These are phyloP conservation scores for Plasmodium gonderi DNA, from an alignment of 169 alveolate species.

Conservation along the genomic window DNA sequence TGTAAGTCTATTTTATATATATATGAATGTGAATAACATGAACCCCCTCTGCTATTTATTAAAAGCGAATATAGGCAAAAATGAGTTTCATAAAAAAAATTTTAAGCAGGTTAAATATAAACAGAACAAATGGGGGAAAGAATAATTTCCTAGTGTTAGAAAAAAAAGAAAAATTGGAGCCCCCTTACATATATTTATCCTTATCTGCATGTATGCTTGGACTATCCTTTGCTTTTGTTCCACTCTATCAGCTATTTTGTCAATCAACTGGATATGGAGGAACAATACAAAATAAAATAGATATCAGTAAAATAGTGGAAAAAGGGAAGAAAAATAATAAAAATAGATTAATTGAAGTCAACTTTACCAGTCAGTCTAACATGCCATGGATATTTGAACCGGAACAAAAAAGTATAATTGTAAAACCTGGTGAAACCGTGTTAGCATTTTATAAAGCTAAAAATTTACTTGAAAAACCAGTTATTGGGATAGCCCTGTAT, in stretches of 20 bases:
- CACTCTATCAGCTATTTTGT: constrained; percentile 84
- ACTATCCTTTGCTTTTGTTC: constrained; percentile 83
- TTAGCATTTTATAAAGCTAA: constrained; percentile 91
- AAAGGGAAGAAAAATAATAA: constrained; percentile 51
- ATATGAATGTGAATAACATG: no score
- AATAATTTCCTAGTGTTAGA: constrained; percentile 7
- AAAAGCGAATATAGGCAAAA: not conserved
- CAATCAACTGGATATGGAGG: constrained; percentile 86
- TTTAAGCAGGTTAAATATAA: constrained; percentile 24
- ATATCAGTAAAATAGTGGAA: constrained; percentile 7
- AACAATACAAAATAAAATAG: constrained; percentile 30
- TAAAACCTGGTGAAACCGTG: constrained; percentile 93
- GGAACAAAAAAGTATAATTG: constrained; percentile 85
- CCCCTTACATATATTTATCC: constrained; percentile 48
- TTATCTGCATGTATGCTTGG: constrained; percentile 81
- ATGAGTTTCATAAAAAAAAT: constrained; percentile 35
- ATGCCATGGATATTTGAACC: constrained; percentile 91
- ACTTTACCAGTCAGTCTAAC: constrained; percentile 84
- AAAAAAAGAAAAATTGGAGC: constrained; percentile 39
- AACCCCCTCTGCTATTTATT: not conserved
- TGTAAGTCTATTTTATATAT: no score
- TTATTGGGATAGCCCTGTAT: constrained; percentile 93
- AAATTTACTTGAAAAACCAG: constrained; percentile 83
- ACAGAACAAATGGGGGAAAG: constrained; percentile 18
- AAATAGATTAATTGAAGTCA: constrained; percentile 80